phyloP scores from a whole-genome alignment of 78 protist genomes.

The Planoprotostelium fungivorum region DNA sequence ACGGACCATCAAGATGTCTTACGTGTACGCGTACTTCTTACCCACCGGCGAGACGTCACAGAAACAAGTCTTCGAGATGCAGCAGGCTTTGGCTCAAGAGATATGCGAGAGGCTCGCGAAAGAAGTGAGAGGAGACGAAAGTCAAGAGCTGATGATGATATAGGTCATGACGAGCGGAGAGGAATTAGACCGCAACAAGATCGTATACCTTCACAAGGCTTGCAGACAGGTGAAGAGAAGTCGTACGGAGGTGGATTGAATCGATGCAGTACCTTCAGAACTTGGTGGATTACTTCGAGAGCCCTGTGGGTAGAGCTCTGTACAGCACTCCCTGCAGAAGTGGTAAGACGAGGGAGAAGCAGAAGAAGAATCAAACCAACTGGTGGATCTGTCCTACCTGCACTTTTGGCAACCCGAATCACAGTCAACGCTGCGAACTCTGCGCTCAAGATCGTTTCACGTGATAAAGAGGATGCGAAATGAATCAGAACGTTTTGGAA shows the following conservation, averaged over 20 bases:
- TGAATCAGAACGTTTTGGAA: too few relatives aligned
- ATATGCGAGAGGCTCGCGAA: neutral
- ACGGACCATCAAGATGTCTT: constrained; percentile 54
- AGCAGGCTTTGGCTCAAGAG: neutral
- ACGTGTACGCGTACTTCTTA: constrained; percentile 49
- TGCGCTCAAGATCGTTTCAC: neutral
- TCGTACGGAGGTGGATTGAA: neutral
- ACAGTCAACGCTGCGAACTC: neutral
- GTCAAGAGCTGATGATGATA: neutral
- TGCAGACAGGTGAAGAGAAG: neutral
- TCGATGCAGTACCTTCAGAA: neutral
- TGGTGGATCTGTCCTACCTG: neutral
- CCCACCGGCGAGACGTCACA: neutral
- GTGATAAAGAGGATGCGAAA: too few relatives aligned
- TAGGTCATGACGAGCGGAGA: neutral
- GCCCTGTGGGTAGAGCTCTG: neutral
- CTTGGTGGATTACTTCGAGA: neutral
- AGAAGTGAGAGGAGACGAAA: neutral
- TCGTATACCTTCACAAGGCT: neutral
- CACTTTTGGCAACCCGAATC: neutral
- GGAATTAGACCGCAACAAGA: neutral
- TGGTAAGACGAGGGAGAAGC: neutral
- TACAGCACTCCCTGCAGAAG: neutral
- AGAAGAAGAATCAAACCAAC: neutral
- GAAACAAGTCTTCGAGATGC: neutral